Evolutionary conservation across 2,329 filamentous ascomycete species (phyloP).

Genomic region (Chaetomium sp.): DNA sequence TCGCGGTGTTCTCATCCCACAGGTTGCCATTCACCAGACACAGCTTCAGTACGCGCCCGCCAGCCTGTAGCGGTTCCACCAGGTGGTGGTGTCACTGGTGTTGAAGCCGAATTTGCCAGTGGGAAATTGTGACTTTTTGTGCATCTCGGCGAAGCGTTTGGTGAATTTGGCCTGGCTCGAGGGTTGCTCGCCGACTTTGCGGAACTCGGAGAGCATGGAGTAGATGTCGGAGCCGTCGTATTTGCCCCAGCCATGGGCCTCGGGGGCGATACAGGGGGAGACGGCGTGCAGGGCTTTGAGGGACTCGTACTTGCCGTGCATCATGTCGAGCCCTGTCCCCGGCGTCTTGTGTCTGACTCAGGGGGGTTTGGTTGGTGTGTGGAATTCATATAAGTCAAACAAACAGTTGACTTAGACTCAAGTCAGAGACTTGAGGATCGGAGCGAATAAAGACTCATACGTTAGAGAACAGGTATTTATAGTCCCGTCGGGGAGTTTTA

Average conservation of each 20-base stretch:
- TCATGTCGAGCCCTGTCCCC: constrained; percentile 12
- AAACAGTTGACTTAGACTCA: not conserved
- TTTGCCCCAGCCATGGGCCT: constrained; percentile 10
- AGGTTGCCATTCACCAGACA: constrained; percentile 30
- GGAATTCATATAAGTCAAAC: not conserved
- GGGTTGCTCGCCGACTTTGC: constrained; percentile 28
- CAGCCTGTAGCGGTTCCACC: constrained; percentile 26
- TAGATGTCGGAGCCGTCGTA: constrained; percentile 7
- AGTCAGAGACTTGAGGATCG: not conserved
- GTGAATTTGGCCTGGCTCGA: constrained; percentile 5
- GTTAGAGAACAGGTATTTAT: constrained; percentile 8
- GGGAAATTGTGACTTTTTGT: constrained; percentile 12
- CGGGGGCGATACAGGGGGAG: constrained; percentile 9
- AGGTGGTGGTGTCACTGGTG: no score
- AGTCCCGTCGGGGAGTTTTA: constrained; percentile 2
- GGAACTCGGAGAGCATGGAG: constrained; percentile 17
- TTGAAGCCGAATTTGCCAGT: constrained; percentile 36
- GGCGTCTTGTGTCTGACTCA: not conserved
- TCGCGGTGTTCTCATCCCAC: constrained; percentile 30
- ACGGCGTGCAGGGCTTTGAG: constrained; percentile 14
- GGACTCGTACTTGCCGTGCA: constrained; percentile 15
- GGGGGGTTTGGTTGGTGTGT: not conserved
- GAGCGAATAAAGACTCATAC: no score
- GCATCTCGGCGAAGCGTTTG: constrained; percentile 12
- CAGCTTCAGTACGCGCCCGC: constrained; percentile 28